phyloP scores from a whole-genome alignment of 352 stramenopile genomes.

The Stramenopiles sp. region DNA sequence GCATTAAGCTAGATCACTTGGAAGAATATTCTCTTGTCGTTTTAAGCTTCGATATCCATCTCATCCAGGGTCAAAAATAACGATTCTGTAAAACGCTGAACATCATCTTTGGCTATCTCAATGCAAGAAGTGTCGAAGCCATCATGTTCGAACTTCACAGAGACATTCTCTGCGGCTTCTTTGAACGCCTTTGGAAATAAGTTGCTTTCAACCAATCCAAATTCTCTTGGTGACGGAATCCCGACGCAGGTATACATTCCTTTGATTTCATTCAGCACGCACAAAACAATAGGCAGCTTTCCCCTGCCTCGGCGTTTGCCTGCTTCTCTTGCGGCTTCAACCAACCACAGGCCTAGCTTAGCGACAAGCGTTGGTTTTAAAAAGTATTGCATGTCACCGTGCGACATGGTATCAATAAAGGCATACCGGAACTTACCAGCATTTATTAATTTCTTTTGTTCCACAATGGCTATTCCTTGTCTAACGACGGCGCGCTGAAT shows the following conservation, averaged over 20 bases:
- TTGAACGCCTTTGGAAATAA: slow-evolving; percentile 75
- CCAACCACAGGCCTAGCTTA: slow-evolving; percentile 73
- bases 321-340: slow-evolving; percentile 80
- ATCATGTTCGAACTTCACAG: slow-evolving; percentile 73
- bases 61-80: slow-evolving; percentile 65
- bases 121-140: slow-evolving; percentile 85
- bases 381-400: slow-evolving; percentile 64
- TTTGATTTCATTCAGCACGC: slow-evolving; percentile 66
- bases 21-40: no score
- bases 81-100: slow-evolving; percentile 85
- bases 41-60: no score
- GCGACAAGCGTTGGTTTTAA: slow-evolving; percentile 74
- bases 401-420: slow-evolving; percentile 50
- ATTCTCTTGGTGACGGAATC: slow-evolving; percentile 11
- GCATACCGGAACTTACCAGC: slow-evolving; percentile 92
- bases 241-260: slow-evolving; percentile 30
- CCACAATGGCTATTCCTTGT: slow-evolving; percentile 77
- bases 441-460: slow-evolving; percentile 73
- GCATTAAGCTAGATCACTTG: no score
- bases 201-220: slow-evolving; percentile 31
- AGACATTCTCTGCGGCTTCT: slow-evolving; percentile 68
- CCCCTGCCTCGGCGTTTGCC: slow-evolving; percentile 67
- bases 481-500: slow-evolving; percentile 77
- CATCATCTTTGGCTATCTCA: slow-evolving; percentile 75
- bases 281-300: slow-evolving; percentile 81